Percentiles rank a stretch among this genome's conserved stretches.
phyloP scores from a whole-genome alignment of 768 basidiomycete species.

The Chiua virens region DNA sequence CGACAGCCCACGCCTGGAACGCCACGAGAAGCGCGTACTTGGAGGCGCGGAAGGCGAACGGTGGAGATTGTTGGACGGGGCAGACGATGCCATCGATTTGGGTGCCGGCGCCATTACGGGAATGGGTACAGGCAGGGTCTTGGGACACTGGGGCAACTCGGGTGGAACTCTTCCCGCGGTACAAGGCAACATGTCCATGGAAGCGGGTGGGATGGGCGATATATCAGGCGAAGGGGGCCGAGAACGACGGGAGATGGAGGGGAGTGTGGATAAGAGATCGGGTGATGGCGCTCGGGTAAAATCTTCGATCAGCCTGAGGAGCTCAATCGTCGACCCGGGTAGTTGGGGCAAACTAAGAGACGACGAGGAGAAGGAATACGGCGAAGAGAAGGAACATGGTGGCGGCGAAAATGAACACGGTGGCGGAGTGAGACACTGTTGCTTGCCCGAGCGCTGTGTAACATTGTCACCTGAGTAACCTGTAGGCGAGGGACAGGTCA shows the following conservation, averaged over 20 bases:
- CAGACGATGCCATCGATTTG: neutral
- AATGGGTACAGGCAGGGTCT: neutral
- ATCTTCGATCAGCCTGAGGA: slow-evolving; percentile 4
- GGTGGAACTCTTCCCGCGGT: neutral
- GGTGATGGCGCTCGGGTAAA: slow-evolving; percentile 22
- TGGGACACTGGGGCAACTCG: neutral
- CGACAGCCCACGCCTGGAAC: slow-evolving; percentile 7
- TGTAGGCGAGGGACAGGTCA: slow-evolving; percentile 16
- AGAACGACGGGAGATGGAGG: slow-evolving; percentile 21
- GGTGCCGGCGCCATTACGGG: neutral
- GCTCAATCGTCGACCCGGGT: slow-evolving; percentile 10
- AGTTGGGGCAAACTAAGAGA: slow-evolving; percentile 24
- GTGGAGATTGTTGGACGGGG: neutral
- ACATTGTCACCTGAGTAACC: slow-evolving; percentile 16
- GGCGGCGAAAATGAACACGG: slow-evolving; percentile 19
- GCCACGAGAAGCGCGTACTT: slow-evolving; percentile 6
- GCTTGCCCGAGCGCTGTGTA: neutral
- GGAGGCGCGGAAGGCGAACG: slow-evolving; percentile 5
- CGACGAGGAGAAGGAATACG: slow-evolving; percentile 15
- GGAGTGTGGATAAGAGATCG: slow-evolving; percentile 16
- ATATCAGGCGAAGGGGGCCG: slow-evolving; percentile 10
- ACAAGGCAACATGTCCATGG: neutral
- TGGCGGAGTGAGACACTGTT: slow-evolving; percentile 22
- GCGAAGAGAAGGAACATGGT: slow-evolving; percentile 1
- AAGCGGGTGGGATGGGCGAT: slow-evolving; percentile 6